Evolutionary conservation across 1,284 basidiomycete species (phyloP).

Genomic region (Porodaedalea pini): DNA sequence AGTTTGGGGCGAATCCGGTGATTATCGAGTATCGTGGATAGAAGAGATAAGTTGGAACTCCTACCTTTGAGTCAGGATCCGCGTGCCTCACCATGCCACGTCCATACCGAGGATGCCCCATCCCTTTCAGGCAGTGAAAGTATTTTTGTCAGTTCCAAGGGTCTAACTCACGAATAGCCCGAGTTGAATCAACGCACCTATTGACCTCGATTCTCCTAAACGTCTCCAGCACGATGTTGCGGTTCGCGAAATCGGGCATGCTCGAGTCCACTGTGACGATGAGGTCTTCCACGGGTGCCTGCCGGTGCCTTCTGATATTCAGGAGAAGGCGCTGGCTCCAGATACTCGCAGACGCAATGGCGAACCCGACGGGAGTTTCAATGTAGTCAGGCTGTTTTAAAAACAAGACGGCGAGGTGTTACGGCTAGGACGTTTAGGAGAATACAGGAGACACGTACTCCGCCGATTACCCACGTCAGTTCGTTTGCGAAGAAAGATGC

Average conservation of each 20-base stretch:
- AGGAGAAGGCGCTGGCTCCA: conserved; percentile 13
- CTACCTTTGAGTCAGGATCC: no score
- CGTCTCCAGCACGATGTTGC: background rate
- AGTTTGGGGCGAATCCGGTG: no score
- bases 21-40: no score
- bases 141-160: no score
- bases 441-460: background rate
- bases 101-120: no score
- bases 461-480: conserved; percentile 5
- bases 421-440: background rate
- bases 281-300: background rate
- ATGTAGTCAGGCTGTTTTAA: conserved; percentile 4
- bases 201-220: background rate
- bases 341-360: conserved; percentile 5
- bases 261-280: background rate
- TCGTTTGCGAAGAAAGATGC: conserved; percentile 4
- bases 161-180: no score
- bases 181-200: no score
- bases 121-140: no score
- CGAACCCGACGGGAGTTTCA: conserved; percentile 10
- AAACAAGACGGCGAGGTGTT: background rate
- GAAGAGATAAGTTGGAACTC: no score
- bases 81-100: no score
- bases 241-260: background rate
- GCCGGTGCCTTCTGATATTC: conserved; percentile 4